Base-by-base conservation (phyloP, 2,329 filamentous ascomycete genomes). In the Claviceps quebecensis region DNA sequence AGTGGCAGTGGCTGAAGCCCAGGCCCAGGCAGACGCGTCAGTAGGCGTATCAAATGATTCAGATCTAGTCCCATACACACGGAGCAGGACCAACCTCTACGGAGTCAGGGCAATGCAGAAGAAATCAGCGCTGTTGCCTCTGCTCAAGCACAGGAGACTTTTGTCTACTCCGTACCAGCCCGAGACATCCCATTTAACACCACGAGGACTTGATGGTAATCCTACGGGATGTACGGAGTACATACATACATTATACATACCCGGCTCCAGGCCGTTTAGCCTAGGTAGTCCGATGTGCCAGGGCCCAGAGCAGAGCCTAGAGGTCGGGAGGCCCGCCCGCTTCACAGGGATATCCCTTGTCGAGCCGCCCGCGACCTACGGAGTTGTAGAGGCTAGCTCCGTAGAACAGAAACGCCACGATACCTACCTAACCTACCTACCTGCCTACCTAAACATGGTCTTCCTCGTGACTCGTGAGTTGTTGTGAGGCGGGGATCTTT, bases 131-230 rank as follows among this genome's bases (percentile, higher is more conserved):
- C 38, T 48, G 19, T 45, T n/a, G 40, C 19, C 36, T 34, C 19
- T 40, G 23, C 13, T 36, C 50, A 29, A 48, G 38, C 39, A 38
- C 40, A 38, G 51, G 45, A 52, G 37, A 26, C 34, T 50, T 39
- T 9, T 36, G 44, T 49, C 38, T 29, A n/a, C 41, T 49, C n/a
- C n/a, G n/a, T n/a, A n/a, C n/a, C 40, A 54, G 51, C 37, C 54
- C 55, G 51, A 57, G 55, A 58, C 56, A 54, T 54, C n/a, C 51
- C 51, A 52, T 56, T 45, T 41, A 46, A 52, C 40, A 45, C 44
- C 52, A 52, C 52, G 47, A 46, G 44, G n/a, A 19, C 44, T 29
- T 26, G 44, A 44, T 41, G 19, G 29, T 39, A 39, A 47, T 5
- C n/a, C 16, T 46, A 47, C 38, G 48, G 34, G 29, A 37, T 44